Evolutionary conservation across 73 alveolate species (phyloP), one percentile per base, ranked within the genome.

Genomic region (Symbiodinium natans): DNA sequence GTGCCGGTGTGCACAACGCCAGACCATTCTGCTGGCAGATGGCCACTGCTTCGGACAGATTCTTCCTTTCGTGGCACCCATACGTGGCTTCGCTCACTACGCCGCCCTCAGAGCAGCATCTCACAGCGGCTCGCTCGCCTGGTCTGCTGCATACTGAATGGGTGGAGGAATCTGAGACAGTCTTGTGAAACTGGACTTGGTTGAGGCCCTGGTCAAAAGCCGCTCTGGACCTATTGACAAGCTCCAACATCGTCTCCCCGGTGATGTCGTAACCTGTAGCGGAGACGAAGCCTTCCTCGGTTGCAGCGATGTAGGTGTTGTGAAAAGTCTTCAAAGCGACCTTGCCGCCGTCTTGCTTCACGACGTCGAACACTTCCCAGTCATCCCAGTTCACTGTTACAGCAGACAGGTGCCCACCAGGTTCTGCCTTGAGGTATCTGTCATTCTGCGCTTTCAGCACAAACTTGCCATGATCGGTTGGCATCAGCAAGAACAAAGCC

Each of bases 321-420:
- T 88, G 95, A 31, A 88, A 88, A 21, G 86, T 88, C 2, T 46
- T 40, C 42, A 88, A 41, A 29, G 86, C 95, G 27, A 88, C 71
- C 84, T 59, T 54, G 85, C 75, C 94, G 3, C 31, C 73, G 33
- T 9, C 36, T 23, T 40, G 46, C 52, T 88, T 43, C 86, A 63
- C 48, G 13, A n/a, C 27, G 23, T 23, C 68, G 46, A 88, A 88
- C 85, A 59, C 86, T 41, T 88, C 95, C 95, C 95, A 88, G 29
- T 88, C 95, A n/a, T 88, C 95, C 95, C 95, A 88, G 41, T 63
- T 8, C 71, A 25, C 43, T 38, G 95, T 88, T 82, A 56, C 95
- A 6, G 95, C 95, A 39, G 71, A 85, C 74, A 88, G 1, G 4
- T 38, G 85, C 21, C 94, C 94, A 38, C 59, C 52, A 33, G 86